Base-by-base conservation (phyloP, 192 early-diverging fungal genomes). In the Linnemannia hyalina region DNA sequence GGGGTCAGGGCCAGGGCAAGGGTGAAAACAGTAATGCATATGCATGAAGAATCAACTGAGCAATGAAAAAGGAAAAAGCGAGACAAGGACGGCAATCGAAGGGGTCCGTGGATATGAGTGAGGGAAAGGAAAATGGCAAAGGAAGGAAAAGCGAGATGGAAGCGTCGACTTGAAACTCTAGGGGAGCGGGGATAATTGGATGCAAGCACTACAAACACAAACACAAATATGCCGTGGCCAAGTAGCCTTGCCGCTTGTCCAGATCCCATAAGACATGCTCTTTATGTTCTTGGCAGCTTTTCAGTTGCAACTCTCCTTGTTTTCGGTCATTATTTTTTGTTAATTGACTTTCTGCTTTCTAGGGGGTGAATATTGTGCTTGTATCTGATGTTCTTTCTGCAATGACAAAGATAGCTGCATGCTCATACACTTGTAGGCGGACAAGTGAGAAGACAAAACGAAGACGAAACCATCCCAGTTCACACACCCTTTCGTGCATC, bases 31-130 rank as follows among this genome's bases (percentile, higher is more conserved):
- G 11, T 32, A 32, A 65, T 32, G 29, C 60, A 32, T 35, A 10
- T 32, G 29, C 60, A 65, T 65, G 13, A 35, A 26, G 26, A 63
- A 60, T 9, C n/a, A 26, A 60, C 11, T 60, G 57, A 60, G 26
- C n/a, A 63, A 13, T 10, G 26, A 11, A 32, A 32, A 35, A 32
- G 29, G 29, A 32, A 29, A 32, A 32, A 4, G 60, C 49, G 49
- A 52, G 18, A 52, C 49, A 52, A 20, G 49, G 49, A 52, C 1
- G 47, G 49, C 49, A 52, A 22, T 65, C 60, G 60, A 65, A 65
- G 60, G 60, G 60, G 60, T 65, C 60, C 60, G 60, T 65, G 60
- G 60, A 65, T 65, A 65, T 32, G 29, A 32, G 60, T 2, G 60
- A 9, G n/a, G 26, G 55, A 26, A 23, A 8, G 60, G 7, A 0